Evolutionary conservation across 345 rosid species (phyloP), one percentile per base, ranked within the genome.

Genomic region (Dipteronia dyeriana): DNA sequence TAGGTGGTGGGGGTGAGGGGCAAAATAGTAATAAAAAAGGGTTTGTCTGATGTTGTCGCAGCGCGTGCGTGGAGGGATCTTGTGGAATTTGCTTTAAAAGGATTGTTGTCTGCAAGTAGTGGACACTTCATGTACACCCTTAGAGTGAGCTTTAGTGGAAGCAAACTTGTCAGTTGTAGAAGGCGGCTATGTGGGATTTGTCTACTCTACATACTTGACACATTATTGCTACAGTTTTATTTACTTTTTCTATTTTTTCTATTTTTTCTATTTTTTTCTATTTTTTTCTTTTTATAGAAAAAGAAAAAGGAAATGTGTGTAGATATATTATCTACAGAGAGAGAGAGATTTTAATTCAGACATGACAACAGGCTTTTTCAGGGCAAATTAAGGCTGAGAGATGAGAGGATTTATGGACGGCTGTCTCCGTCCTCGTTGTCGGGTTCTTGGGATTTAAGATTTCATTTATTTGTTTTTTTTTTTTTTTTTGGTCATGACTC

Each of bases 31-130:
- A 76, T 71, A 53, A 54, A 4, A 34, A 19, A 26, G 66, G 23
- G 72, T 74, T 84, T 84, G 87, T 84, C 90, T 77, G 82, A 71
- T 57, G 86, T 68, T 88, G 91, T 88, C 87, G 77, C 81, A 39
- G 80, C 79, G 87, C 86, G 82, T 82, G 89, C 84, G 57, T 29
- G 4, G 77, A 38, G 25, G 25, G 76, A 53, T 68, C 66, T 78
- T 51, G 77, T 73, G 61, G 76, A 64, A 29, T 38, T 79, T 31
- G 49, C 83, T 82, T 84, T 78, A 62, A 80, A 80, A 76, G 88
- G 84, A 85, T 84, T 54, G 64, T 62, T 84, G 87, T 82, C 89
- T 80, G 82, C 56, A 20, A 0, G 14, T 41, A 53, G 45, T 70
- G 9, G 80, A 74, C 79, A 79, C 53, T 60, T 57, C 66, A 59